Evolutionary conservation across 768 basidiomycete genomes (phyloP).

Genomic region (Imleria badia): DNA sequence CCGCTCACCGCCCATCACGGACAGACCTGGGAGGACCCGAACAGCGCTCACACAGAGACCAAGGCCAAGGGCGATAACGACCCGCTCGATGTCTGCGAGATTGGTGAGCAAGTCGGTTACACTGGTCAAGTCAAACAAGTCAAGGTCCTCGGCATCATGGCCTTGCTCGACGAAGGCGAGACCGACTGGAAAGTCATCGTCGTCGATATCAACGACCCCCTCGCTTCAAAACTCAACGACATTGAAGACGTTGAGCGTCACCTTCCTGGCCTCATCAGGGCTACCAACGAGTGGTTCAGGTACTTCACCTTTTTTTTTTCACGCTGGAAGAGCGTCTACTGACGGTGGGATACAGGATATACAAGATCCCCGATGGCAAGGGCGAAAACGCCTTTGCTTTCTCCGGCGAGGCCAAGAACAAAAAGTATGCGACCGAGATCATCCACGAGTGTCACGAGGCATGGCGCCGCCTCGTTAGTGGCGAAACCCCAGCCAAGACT

Average conservation of each 20-base stretch:
- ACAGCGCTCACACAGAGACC: constrained; percentile 85
- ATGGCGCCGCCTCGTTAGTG: constrained; percentile 89
- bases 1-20: not conserved
- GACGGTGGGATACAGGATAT: constrained; percentile 55
- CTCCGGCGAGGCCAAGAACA: constrained; percentile 99
- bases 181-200: constrained; percentile 99
- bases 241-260: constrained; percentile 99
- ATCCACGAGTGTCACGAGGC: constrained; percentile 99
- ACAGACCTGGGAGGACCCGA: constrained; percentile 98
- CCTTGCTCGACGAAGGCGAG: constrained; percentile 97
- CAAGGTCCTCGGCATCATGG: constrained; percentile 99
- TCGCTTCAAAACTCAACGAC: constrained; percentile 96
- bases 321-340: not conserved
- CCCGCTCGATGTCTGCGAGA: constrained; percentile 99
- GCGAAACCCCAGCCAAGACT: constrained; percentile 76
- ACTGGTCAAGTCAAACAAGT: constrained; percentile 98
- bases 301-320: constrained; percentile 28
- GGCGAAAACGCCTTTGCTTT: constrained; percentile 98
- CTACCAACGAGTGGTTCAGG: constrained; percentile 99
- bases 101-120: constrained; percentile 97
- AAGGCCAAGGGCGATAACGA: constrained; percentile 99
- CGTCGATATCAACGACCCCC: constrained; percentile 93
- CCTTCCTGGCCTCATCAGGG: constrained; percentile 93
- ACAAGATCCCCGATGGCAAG: constrained; percentile 96
- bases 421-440: constrained; percentile 99